phyloP scores from a whole-genome alignment of 768 basidiomycete species.

The Podaxis carcinomalis region DNA sequence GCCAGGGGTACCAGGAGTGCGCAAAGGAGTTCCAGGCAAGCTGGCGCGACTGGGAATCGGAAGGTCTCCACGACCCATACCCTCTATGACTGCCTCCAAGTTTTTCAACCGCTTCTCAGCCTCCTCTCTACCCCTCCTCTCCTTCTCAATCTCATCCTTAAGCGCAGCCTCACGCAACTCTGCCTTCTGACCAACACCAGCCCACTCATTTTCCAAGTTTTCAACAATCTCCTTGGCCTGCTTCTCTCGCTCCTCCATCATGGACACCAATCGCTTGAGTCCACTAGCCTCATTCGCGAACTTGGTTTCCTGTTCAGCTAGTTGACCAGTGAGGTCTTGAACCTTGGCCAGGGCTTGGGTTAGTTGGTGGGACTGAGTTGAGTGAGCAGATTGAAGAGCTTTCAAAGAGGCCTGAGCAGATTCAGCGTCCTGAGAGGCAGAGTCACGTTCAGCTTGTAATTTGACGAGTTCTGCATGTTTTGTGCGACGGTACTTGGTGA shows the following conservation, averaged over 20 bases:
- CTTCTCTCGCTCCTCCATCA: constrained; percentile 87
- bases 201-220: constrained; percentile 80
- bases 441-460: constrained; percentile 75
- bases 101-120: constrained; percentile 70
- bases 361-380: constrained; percentile 68
- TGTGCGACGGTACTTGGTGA: constrained; percentile 73
- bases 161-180: constrained; percentile 64
- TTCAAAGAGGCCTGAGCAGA: constrained; percentile 68
- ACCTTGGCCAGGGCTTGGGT: constrained; percentile 73
- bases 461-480: constrained; percentile 76
- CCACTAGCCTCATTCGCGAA: constrained; percentile 76
- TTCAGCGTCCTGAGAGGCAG: constrained; percentile 61
- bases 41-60: constrained; percentile 45
- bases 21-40: constrained; percentile 44
- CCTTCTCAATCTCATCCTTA: constrained; percentile 67
- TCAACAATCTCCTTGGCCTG: constrained; percentile 83
- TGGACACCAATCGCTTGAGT: constrained; percentile 67
- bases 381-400: constrained; percentile 68
- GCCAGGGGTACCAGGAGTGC: constrained; percentile 36
- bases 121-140: constrained; percentile 63
- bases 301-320: constrained; percentile 82
- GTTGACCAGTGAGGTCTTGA: constrained; percentile 68
- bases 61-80: constrained; percentile 70
- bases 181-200: constrained; percentile 62
- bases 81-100: constrained; percentile 67